Evolutionary conservation across 164 flowering plant genomes (phyloP), one percentile per base, ranked within the genome.

Genomic region (Piper betle): DNA sequence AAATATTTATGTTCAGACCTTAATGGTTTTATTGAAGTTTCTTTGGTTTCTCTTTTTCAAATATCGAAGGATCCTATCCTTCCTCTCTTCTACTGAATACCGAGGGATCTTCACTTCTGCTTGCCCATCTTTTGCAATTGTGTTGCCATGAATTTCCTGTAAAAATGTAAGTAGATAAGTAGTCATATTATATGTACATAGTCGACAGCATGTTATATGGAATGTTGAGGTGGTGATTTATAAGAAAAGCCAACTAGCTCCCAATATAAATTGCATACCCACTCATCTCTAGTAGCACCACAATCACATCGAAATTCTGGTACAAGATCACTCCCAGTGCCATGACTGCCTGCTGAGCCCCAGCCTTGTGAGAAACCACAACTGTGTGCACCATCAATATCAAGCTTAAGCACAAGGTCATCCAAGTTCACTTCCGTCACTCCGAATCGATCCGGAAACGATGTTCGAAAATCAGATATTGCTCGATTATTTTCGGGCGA

Each of bases 11-110:
- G 19, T 37, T 17, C 1, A 41, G 42, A 87, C 97, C 91, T 87
- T 90, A 59, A 90, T 86, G 37, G 88, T 90, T 74, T 90, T 90
- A 79, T 79, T 85, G 79, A 84, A 90, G 72, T 90, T 90, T 64
- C 97, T 82, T 75, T 83, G 88, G 64, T 81, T 87, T 82, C 86
- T 79, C 72, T 90, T 90, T 79, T 84, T 86, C 68, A 85, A 61
- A 64, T 90, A 90, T 52, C 83, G 77, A 2, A 77, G 72, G 66
- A 90, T 90, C 62, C 81, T 83, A 16, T 80, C 80, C 63, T 79
- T 90, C 75, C 88, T 84, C 71, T 87, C 96, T 73, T 87, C 96
- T 10, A 62, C 81, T 0, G 88, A 72, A 64, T 87, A 90, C 48
- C 79, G 65, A 3, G 80, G 80, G 17, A 85, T 79, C 63, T 80